phyloP scores from a whole-genome alignment of 768 basidiomycete species.

The Leucosporidium creatinivorum region DNA sequence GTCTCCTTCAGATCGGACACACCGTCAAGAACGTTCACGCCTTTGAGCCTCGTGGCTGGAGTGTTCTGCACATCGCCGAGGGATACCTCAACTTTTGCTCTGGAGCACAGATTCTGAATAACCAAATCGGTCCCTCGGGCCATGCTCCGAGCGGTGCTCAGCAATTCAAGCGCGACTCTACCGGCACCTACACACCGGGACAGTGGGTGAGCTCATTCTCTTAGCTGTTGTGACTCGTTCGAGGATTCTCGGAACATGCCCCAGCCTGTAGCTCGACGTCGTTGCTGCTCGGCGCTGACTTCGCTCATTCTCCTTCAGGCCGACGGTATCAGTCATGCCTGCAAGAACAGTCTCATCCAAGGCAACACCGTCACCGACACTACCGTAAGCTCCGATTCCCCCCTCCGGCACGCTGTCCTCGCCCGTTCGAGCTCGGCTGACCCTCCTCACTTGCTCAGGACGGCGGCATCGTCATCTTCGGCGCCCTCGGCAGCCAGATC shows the following conservation, averaged over 20 bases:
- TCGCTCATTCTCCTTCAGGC: constrained; percentile 20
- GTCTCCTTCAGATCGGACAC: constrained; percentile 5
- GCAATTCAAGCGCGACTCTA: constrained; percentile 27
- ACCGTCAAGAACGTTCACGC: constrained; percentile 29
- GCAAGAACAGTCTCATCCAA: constrained; percentile 30
- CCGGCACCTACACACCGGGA: constrained; percentile 6
- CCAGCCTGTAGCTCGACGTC: no score
- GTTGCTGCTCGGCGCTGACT: background rate
- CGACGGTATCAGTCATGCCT: constrained; percentile 38
- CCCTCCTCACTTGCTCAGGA: constrained; percentile 20
- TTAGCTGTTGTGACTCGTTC: no score
- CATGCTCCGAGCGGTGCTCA: constrained; percentile 26
- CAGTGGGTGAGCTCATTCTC: constrained; percentile 14
- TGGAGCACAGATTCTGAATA: constrained; percentile 31
- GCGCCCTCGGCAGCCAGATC: constrained; percentile 27
- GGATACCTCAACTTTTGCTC: constrained; percentile 26
- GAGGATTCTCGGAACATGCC: no score
- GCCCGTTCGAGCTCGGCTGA: no score
- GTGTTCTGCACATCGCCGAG: constrained; percentile 4
- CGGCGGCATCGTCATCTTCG: constrained; percentile 38
- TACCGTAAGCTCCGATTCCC: background rate
- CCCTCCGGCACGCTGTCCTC: no score
- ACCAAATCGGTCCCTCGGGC: constrained; percentile 34
- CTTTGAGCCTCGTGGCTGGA: constrained; percentile 31
- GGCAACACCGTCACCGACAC: constrained; percentile 28